Evolutionary conservation across 257 asterid species (phyloP).

Genomic region (Solanum acaule): DNA sequence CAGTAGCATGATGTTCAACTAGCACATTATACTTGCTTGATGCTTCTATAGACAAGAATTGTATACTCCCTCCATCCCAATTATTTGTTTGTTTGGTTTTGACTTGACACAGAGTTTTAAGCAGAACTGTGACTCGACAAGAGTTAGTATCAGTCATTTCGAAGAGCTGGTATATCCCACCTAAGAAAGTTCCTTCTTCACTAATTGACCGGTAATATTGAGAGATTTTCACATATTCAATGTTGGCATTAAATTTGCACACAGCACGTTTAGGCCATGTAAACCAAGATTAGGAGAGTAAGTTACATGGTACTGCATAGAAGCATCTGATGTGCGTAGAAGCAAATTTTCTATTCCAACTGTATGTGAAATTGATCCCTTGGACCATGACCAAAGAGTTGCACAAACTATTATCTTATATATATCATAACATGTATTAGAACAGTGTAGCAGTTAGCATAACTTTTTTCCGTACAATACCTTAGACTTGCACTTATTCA

Average conservation of each 20-base stretch:
- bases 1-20: background rate
- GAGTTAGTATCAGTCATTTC: background rate
- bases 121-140: background rate
- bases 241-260: too few relatives aligned
- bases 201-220: too few relatives aligned
- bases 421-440: background rate
- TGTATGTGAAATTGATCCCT: background rate
- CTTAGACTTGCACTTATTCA: conserved; percentile 51
- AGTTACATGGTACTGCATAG: too few relatives aligned
- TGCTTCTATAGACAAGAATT: background rate
- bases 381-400: background rate
- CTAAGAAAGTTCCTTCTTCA: too few relatives aligned
- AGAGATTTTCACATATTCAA: too few relatives aligned
- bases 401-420: background rate
- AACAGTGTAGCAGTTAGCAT: background rate
- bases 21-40: background rate
- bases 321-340: background rate
- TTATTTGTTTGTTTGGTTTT: background rate
- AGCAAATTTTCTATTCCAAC: background rate
- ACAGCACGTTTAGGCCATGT: too few relatives aligned
- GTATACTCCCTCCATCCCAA: background rate
- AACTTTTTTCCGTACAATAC: background rate
- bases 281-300: too few relatives aligned
- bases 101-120: background rate
- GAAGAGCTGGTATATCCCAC: background rate